Conservation (phyloP, 495 filamentous ascomycete species). For the Neurospora sp. region DNA sequence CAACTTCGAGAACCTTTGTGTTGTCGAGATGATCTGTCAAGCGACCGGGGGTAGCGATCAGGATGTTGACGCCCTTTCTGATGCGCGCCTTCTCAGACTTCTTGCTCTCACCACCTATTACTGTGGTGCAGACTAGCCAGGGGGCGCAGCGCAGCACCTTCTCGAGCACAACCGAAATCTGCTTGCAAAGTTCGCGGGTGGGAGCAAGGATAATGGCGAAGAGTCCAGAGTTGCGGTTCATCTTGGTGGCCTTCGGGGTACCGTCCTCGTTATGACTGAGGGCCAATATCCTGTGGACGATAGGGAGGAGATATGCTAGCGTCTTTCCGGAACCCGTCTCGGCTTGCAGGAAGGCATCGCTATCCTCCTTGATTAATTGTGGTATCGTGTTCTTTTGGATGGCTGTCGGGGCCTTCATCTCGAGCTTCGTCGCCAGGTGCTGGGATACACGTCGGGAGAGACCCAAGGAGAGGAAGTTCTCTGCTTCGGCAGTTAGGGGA, state of each 20-base stretch:
- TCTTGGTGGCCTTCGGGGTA: slow-evolving; percentile 30
- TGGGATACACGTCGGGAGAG: slow-evolving; percentile 66
- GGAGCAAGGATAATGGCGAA: slow-evolving; percentile 89
- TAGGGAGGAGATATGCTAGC: slow-evolving; percentile 81
- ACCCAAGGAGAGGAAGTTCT: slow-evolving; percentile 75
- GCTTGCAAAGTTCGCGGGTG: slow-evolving; percentile 85
- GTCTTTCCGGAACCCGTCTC: slow-evolving; percentile 98
- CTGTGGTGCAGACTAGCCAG: slow-evolving; percentile 85
- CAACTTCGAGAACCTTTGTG: slow-evolving; percentile 78
- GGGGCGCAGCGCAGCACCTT: slow-evolving; percentile 68
- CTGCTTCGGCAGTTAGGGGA: slow-evolving; percentile 72
- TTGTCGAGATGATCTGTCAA: slow-evolving; percentile 85
- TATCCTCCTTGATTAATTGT: slow-evolving; percentile 62
- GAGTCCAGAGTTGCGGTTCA: slow-evolving; percentile 75
- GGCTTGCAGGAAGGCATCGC: slow-evolving; percentile 92
- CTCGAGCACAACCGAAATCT: slow-evolving; percentile 78
- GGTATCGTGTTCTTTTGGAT: slow-evolving; percentile 86
- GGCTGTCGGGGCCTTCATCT: slow-evolving; percentile 82
- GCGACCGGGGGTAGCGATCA: slow-evolving; percentile 88
- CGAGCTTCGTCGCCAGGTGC: slow-evolving; percentile 75
- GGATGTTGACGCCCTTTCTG: slow-evolving; percentile 86
- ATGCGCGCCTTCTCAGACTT: slow-evolving; percentile 91
- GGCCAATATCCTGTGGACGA: slow-evolving; percentile 76
- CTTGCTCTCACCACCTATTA: slow-evolving; percentile 95
- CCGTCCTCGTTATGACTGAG: slow-evolving; percentile 49